Base-by-base conservation (phyloP, 2,329 filamentous ascomycete genomes). In the Aspergillus pseudoterreus region DNA sequence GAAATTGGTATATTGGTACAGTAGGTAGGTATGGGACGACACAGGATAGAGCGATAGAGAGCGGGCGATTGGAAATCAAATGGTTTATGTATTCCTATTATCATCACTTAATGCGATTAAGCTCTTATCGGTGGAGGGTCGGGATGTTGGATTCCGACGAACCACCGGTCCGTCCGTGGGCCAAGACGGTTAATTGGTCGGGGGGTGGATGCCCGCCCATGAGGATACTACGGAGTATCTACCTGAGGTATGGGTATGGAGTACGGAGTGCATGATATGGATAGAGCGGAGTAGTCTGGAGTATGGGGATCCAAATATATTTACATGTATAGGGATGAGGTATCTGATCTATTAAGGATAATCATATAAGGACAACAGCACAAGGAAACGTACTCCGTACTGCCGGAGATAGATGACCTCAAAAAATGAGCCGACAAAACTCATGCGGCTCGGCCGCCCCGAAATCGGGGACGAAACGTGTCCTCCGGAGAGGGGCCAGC, bases 381-480 rank as follows among this genome's bases (percentile, higher is more conserved):
- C 19, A 19, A 19, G 19, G 19, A 19, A 19, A 19, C 19, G 19
- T 4, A 19, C 19, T 19, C 19, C 19, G 19, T 19, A 22, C 22
- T 22, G 4, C 4, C 22, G 22, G 22, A 22, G 22, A 27, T 33
- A 44, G 53, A 64, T 67, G 63, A 64, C 58, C 54, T 56, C 45
- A 54, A 61, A 42, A 45, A 57, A 64, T 62, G 59, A 62, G 58
- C 57, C 57, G 45, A 55, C 33, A 49, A 53, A 63, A 65, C 43
- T 39, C 47, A 27, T 49, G 49, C 54, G 51, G 55, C 59, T 57
- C 54, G 53, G 45, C 12, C 30, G 51, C 52, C 57, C 66, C 66
- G 66, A 68, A 54, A 56, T 68, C 65, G 65, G 65, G 57, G 57
- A 45, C 47, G 50, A 44, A 45, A 21, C 17, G 14, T 36, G 21